Evolutionary conservation across 2,329 filamentous ascomycete species (phyloP).

Genomic region (Mycosphaerelloides madeirae): DNA sequence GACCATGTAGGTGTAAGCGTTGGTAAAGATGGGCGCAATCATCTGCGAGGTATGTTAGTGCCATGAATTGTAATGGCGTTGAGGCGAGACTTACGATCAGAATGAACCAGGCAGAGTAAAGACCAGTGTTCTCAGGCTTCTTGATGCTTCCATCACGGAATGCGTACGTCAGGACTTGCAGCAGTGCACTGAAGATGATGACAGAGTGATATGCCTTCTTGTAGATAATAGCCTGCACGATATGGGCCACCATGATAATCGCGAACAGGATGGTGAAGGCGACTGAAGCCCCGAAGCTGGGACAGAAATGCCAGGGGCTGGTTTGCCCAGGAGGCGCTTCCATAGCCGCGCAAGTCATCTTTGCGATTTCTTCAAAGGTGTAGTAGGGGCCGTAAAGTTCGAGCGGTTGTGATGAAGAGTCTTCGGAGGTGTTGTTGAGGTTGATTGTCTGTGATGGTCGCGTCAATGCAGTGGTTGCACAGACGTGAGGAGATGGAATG

Average conservation of each 20-base stretch:
- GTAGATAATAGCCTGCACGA: background rate
- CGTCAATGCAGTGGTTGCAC: no score
- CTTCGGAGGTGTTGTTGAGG: no score
- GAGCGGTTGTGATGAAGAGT: no score
- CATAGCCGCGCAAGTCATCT: background rate
- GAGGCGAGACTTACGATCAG: background rate
- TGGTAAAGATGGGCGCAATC: slow-evolving; percentile 35
- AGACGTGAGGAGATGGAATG: no score
- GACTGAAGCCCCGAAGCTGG: background rate
- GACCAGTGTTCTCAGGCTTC: background rate
- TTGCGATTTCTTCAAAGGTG: no score
- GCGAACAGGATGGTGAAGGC: background rate
- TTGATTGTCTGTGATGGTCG: no score
- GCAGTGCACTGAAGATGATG: background rate
- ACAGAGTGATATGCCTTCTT: background rate
- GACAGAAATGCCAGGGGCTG: background rate
- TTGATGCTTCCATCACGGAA: background rate
- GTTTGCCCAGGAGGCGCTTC: background rate
- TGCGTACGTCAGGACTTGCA: background rate
- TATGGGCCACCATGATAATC: background rate
- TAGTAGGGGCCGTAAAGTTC: no score
- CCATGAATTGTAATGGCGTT: background rate
- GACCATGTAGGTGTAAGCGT: slow-evolving; percentile 41
- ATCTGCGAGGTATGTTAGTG: background rate
- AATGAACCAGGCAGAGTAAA: slow-evolving; percentile 1